These are phyloP conservation scores for Heterobasidion annosum DNA, from an alignment of 1,284 basidiomycete species.

Conservation along the genomic window DNA sequence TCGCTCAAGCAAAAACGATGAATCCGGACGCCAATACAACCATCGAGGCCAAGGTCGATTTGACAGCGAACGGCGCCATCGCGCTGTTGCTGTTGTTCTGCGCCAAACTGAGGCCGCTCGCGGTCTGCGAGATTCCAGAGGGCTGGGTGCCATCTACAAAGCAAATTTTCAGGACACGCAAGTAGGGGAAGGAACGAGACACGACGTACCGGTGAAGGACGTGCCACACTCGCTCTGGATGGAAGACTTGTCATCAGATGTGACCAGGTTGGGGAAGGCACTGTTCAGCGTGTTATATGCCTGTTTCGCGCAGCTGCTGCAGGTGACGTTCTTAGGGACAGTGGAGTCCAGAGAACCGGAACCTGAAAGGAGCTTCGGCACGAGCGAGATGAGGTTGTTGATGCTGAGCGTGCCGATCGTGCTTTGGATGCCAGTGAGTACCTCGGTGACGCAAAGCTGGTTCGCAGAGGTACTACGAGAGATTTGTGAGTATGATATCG, in stretches of 20 bases:
- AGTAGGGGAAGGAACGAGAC: slow-evolving; percentile 3
- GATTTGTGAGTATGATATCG: neutral
- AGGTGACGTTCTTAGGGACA: slow-evolving; percentile 36
- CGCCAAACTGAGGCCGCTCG: slow-evolving; percentile 18
- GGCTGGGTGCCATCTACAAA: slow-evolving; percentile 29
- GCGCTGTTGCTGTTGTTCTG: slow-evolving; percentile 18
- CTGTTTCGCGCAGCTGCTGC: slow-evolving; percentile 47
- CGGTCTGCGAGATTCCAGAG: slow-evolving; percentile 25
- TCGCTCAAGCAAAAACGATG: neutral
- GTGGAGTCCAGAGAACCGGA: slow-evolving; percentile 9
- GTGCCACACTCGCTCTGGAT: slow-evolving; percentile 37
- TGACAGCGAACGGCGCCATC: slow-evolving; percentile 12
- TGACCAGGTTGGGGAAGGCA: slow-evolving; percentile 26
- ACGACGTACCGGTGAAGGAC: slow-evolving; percentile 36
- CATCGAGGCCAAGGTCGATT: slow-evolving; percentile 15
- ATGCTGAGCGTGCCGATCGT: slow-evolving; percentile 27
- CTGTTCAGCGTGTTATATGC: slow-evolving; percentile 36
- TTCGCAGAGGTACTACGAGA: slow-evolving; percentile 26
- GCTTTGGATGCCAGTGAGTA: slow-evolving; percentile 36
- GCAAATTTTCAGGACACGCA: neutral
- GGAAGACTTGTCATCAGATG: slow-evolving; percentile 18
- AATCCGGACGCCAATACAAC: slow-evolving; percentile 12
- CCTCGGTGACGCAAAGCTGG: slow-evolving; percentile 42
- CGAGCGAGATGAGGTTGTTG: slow-evolving; percentile 17
- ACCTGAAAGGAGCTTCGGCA: slow-evolving; percentile 14